Conservation (phyloP, 2,329 filamentous ascomycete genomes). For the Didymellaceae sp. region DNA sequence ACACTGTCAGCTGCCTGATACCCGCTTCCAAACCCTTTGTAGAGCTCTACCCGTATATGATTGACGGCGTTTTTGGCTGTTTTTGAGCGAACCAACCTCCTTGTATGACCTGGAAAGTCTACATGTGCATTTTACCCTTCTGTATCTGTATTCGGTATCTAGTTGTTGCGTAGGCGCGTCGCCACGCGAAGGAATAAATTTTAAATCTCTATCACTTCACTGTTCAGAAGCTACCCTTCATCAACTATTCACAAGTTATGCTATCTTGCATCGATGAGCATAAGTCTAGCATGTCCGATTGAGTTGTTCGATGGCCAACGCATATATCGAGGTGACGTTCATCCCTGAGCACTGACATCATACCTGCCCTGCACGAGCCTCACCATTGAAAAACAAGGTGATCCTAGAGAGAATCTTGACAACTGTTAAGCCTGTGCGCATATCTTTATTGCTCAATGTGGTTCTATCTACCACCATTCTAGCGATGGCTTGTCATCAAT, state of each 20-base stretch:
- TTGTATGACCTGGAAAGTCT: slow-evolving; percentile 23
- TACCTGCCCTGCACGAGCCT: neutral
- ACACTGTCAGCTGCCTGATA: slow-evolving; percentile 2
- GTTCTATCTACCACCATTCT: neutral
- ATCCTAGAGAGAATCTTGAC: neutral
- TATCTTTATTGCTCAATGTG: neutral
- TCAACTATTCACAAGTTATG: too few relatives aligned
- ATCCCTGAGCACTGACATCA: slow-evolving; percentile 7
- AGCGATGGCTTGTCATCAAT: neutral
- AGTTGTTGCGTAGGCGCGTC: slow-evolving; percentile 20
- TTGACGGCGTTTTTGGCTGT: slow-evolving; percentile 32
- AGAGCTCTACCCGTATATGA: slow-evolving; percentile 31
- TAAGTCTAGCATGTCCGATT: too few relatives aligned
- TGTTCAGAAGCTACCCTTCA: too few relatives aligned
- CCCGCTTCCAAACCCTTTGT: slow-evolving; percentile 16
- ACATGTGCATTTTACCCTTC: slow-evolving; percentile 35
- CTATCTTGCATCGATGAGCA: too few relatives aligned
- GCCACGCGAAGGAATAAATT: slow-evolving; percentile 27
- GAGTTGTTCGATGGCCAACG: neutral
- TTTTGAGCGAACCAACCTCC: slow-evolving; percentile 27
- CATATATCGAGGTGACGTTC: neutral
- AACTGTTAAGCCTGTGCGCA: neutral
- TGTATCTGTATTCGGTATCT: slow-evolving; percentile 47
- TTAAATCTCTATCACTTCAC: slow-evolving; percentile 17
- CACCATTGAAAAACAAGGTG: neutral